phyloP scores from a whole-genome alignment of 1,139 yeast species.

The Nakaseomyces kungkrabaensis region DNA sequence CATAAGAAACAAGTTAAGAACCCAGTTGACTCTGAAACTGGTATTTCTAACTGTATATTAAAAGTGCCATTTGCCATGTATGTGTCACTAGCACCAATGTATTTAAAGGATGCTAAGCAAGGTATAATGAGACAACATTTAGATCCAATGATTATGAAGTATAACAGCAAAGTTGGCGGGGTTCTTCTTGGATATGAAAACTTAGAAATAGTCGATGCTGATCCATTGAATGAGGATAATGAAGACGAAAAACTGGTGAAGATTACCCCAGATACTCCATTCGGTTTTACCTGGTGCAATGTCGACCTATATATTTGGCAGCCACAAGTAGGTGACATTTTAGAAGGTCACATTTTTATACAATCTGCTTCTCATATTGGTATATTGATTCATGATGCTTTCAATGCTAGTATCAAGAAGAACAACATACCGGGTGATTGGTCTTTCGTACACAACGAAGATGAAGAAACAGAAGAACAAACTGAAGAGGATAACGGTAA shows the following conservation, averaged over 20 bases:
- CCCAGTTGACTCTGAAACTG: slow-evolving; percentile 22
- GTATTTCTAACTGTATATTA: slow-evolving; percentile 27
- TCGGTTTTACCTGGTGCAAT: slow-evolving; percentile 74
- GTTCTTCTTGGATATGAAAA: slow-evolving; percentile 74
- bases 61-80: slow-evolving; percentile 54
- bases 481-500: slow-evolving; percentile 9
- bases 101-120: slow-evolving; percentile 52
- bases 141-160: slow-evolving; percentile 82
- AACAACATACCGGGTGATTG: slow-evolving; percentile 74
- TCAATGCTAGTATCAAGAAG: slow-evolving; percentile 86
- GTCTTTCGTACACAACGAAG: slow-evolving; percentile 71
- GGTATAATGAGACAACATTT: slow-evolving; percentile 83
- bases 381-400: slow-evolving; percentile 78
- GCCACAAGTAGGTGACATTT: slow-evolving; percentile 71
- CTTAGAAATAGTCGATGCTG: slow-evolving; percentile 38
- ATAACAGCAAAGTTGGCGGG: slow-evolving; percentile 63
- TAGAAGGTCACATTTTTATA: slow-evolving; percentile 83
- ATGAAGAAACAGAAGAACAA: slow-evolving; percentile 16
- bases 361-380: slow-evolving; percentile 96
- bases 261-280: slow-evolving; percentile 74
- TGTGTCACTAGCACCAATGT: slow-evolving; percentile 79
- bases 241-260: slow-evolving; percentile 46
- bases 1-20: slow-evolving; percentile 22
- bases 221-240: slow-evolving; percentile 25
- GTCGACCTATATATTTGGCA: slow-evolving; percentile 86